Base-by-base conservation (phyloP, 1,284 basidiomycete species). In the Marasmius fiardii region DNA sequence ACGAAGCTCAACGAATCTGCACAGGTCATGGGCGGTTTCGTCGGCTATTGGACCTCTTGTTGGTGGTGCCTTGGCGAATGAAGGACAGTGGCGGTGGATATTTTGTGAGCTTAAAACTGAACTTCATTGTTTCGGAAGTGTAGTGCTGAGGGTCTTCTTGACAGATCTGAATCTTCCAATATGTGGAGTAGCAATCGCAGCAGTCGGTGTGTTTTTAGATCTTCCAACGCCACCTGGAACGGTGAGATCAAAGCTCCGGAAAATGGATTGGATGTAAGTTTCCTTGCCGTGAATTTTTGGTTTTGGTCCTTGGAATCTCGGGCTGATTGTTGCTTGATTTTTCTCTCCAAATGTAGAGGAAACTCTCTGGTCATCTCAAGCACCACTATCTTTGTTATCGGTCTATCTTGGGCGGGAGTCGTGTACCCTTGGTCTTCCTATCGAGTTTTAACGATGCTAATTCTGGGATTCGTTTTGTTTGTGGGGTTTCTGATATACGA, bases 381-480 rank as follows among this genome's bases (percentile, higher is more conserved):
- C n/a, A 64, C 74, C 0, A 66, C 66, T 1, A 60, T 68, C 1
- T 53, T 64, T 5, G 62, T 69, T 2, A 59, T 77, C n/a, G 75
- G 63, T 0, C 58, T 78, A 11, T 74, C 74, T 0, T 76, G 73
- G 71, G 76, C 68, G 4, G 75, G 76, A 3, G 67, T 71, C 6
- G 60, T 57, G 2, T 72, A 68, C 49, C 59, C 72, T 0, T 81
- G 79, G 79, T 52, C 34, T n/a, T 74, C 73, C 0, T 64, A 63
- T 1, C 65, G 64, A 1, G 74, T 78, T 2, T 66, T 81, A 1
- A 71, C 68, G 0, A 77, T 78, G 0, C 65, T 81, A 0, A 64
- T 74, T 37, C 41, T 79, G 4, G 77, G 78, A 0, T 43, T 77
- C 3, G 44, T 67, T 1, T 64, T 71, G 0, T 55, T 79, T 10